phyloP scores from a whole-genome alignment of 306 rosid genomes.

The Sophora flavescens region DNA sequence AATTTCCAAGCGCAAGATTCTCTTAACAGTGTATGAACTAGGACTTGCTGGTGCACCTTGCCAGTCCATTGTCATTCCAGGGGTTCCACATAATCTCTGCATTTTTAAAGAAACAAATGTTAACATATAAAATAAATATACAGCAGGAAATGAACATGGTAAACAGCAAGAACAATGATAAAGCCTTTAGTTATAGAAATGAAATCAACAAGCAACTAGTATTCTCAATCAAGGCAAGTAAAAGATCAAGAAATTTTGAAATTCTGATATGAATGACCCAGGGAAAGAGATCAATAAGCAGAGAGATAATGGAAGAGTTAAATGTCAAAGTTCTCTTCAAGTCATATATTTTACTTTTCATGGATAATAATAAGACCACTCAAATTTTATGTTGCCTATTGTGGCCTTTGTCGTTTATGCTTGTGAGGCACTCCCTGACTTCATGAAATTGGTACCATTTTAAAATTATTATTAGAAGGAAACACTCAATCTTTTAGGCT shows the following conservation, averaged over 20 bases:
- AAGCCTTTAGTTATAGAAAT: constrained; percentile 8
- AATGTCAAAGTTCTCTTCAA: neutral
- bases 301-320: constrained; percentile 7
- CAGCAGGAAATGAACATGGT: constrained; percentile 23
- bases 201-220: constrained; percentile 20
- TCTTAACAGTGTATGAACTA: constrained; percentile 89
- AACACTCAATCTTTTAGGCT: constrained; percentile 33
- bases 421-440: constrained; percentile 10
- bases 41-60: constrained; percentile 99
- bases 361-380: neutral
- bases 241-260: neutral
- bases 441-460: neutral
- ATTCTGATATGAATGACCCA: constrained; percentile 3
- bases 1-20: constrained; percentile 94
- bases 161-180: constrained; percentile 4
- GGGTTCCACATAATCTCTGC: constrained; percentile 83
- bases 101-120: constrained; percentile 41
- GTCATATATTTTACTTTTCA: constrained; percentile 1
- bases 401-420: neutral
- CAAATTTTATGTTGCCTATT: constrained; percentile 24
- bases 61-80: constrained; percentile 99
- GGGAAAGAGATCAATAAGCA: neutral
- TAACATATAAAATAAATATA: neutral
- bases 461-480: constrained; percentile 25
- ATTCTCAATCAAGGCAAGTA: constrained; percentile 31